A percentile compares a stretch with the other conserved stretches of the same genome.
These are phyloP conservation scores for Castanea sativa DNA, from an alignment of 306 rosid species.

Conservation along the genomic window DNA sequence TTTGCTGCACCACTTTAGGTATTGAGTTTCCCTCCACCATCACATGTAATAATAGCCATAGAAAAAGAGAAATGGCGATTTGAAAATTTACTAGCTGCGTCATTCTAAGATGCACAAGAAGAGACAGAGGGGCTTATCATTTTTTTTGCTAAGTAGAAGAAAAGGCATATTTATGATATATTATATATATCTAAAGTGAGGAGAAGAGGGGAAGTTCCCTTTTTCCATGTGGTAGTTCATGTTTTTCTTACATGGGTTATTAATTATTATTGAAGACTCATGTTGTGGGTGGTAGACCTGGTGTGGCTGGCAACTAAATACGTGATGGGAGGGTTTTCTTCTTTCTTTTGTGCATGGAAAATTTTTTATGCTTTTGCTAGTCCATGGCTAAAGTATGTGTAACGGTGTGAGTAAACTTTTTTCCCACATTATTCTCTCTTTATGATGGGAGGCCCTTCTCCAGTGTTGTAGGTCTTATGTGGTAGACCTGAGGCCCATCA, in stretches of 20 bases:
- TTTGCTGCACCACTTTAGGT: not conserved
- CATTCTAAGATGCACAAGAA: slow-evolving; percentile 3
- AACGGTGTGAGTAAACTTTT: not conserved
- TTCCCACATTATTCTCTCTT: not conserved
- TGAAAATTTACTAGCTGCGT: slow-evolving; percentile 3
- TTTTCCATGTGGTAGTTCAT: slow-evolving; percentile 17
- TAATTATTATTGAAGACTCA: not conserved
- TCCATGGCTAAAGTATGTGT: slow-evolving; percentile 8
- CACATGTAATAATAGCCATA: slow-evolving; percentile 7
- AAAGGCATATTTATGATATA: no score
- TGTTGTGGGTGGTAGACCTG: slow-evolving; percentile 8
- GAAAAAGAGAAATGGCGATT: not conserved
- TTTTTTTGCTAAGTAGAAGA: no score
- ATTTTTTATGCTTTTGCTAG: slow-evolving; percentile 1
- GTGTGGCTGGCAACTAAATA: slow-evolving; percentile 10
- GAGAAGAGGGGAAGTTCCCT: not conserved
- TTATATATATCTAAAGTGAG: not conserved
- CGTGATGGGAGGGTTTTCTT: slow-evolving; percentile 8
- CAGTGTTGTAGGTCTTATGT: not conserved
- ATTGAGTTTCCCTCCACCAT: slow-evolving; percentile 11
- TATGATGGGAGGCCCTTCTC: not conserved
- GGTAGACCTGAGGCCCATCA: not conserved
- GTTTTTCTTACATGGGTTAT: slow-evolving; percentile 36
- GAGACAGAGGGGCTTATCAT: not conserved
- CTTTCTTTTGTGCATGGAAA: not conserved